Evolutionary conservation across 73 alveolate species (phyloP), one percentile per base, ranked within the genome.

Genomic region (Paramecium sexaurelia): DNA sequence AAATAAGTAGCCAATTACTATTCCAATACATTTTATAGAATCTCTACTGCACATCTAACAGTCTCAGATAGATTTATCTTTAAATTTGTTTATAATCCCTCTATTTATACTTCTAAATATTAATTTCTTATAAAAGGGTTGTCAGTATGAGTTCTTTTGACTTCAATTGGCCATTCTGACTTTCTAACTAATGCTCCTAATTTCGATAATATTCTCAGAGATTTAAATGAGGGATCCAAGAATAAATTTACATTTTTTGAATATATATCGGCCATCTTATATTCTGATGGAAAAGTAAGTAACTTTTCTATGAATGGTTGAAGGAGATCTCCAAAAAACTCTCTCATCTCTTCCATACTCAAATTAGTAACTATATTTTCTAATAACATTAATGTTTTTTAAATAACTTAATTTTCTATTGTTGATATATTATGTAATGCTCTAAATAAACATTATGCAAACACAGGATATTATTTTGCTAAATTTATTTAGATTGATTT

Each of bases 151-250:
- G 32, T 78, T 17, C 90, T 20, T 45, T 40, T 78, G 3, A 78
- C 22, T 22, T 78, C 90, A 0, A 78, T 78, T 8, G 90, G 90
- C 90, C 90, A 78, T 19, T 78, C 90, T 24, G 90, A 45, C 24
- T 43, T 39, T 37, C 90, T n/a, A 17, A 43, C 90, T 24, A 78
- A 78, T 6, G 68, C 45, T 78, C 90, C 90, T 11, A 78, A 26
- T 41, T 78, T 78, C 0, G 90, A 37, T 22, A 78, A 17, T 37
- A 78, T 78, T 22, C 41, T 78, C 10, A 43, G 13, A 8, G 90
- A 37, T 78, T 78, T 78, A 17, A 78, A 78, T 4, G 90, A 78
- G 15, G 90, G 68, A 78, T 78, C 90, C 32, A 29, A 41, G 8
- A 78, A 24, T 40, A 78, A 19, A 19, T 78, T 78, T 13, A 11